A percentile compares a stretch with the other conserved stretches of the same genome.
Evolutionary conservation across 1,284 basidiomycete species (phyloP).

Genomic region (Pseudozyma sp.): DNA sequence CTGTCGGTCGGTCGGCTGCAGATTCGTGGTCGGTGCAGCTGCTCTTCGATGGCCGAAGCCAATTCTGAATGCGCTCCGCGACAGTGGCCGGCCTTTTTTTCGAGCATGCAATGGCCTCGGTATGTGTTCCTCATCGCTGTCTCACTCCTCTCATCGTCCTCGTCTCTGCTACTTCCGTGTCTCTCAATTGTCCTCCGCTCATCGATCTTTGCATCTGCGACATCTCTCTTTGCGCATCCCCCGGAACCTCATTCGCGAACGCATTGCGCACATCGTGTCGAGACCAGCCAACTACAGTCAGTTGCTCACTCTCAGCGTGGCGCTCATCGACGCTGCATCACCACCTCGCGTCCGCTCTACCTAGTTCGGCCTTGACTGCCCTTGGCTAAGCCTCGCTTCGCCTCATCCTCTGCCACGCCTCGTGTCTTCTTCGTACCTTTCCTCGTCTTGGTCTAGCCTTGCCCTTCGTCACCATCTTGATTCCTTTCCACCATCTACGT

Average conservation of each 20-base stretch:
- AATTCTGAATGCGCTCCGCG: constrained; percentile 5
- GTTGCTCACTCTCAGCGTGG: neutral
- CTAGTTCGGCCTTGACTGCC: too few species aligned
- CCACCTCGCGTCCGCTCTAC: constrained; percentile 6
- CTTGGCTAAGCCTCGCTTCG: constrained; percentile 8
- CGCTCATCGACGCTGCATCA: constrained; percentile 7
- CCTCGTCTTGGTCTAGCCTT: constrained; percentile 20
- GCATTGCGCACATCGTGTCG: constrained; percentile 4
- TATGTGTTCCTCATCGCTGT: constrained; percentile 2
- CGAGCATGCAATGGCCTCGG: constrained; percentile 1
- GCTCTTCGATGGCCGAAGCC: constrained; percentile 7
- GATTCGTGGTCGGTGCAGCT: neutral
- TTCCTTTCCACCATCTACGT: constrained; percentile 39
- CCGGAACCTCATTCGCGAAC: constrained; percentile 1
- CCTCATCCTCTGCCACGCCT: neutral
- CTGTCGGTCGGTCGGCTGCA: constrained; percentile 8
- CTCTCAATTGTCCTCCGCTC: constrained; percentile 26
- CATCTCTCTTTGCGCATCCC: constrained; percentile 8
- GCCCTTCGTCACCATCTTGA: constrained; percentile 33
- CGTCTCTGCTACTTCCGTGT: constrained; percentile 5
- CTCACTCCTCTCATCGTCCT: neutral
- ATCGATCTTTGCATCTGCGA: constrained; percentile 40
- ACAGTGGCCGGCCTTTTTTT: neutral
- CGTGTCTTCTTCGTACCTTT: constrained; percentile 9
- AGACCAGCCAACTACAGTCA: neutral